phyloP scores from a whole-genome alignment of 2,329 filamentous ascomycete species.

The Akanthomyces dipterigenus region DNA sequence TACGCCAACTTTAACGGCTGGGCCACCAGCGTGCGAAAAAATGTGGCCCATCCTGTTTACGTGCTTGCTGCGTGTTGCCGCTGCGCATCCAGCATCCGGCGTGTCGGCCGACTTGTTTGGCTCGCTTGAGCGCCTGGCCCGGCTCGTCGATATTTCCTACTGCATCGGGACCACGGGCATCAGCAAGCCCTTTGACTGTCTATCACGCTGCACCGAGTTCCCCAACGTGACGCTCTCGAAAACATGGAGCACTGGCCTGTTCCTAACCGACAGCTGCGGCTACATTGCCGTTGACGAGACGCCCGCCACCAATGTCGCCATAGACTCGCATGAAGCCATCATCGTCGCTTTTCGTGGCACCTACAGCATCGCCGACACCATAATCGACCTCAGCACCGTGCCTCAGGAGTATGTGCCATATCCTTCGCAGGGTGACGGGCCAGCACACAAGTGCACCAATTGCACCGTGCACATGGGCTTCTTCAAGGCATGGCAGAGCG shows the following conservation, averaged over 20 bases:
- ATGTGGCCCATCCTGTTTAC: neutral
- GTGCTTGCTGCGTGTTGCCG: neutral
- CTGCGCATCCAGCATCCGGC: neutral
- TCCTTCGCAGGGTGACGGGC: constrained; percentile 41
- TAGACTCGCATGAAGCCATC: constrained; percentile 39
- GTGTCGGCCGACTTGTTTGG: constrained; percentile 63
- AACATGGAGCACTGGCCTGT: constrained; percentile 83
- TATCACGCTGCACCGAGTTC: constrained; percentile 80
- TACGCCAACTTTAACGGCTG: neutral
- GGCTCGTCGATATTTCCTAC: constrained; percentile 89
- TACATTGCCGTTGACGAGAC: constrained; percentile 83
- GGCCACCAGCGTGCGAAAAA: neutral
- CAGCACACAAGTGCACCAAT: constrained; percentile 60
- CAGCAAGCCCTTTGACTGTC: constrained; percentile 73
- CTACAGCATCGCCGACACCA: constrained; percentile 86
- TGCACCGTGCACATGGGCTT: constrained; percentile 94
- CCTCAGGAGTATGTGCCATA: constrained; percentile 91
- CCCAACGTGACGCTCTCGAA: constrained; percentile 69
- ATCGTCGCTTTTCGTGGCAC: constrained; percentile 90
- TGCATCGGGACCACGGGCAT: constrained; percentile 85
- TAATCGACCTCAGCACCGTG: constrained; percentile 81
- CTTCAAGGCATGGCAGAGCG: constrained; percentile 73
- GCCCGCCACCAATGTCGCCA: constrained; percentile 15
- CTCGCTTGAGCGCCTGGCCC: constrained; percentile 79
- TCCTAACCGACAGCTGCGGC: constrained; percentile 86